Evolutionary conservation across 371 early-diverging fungal species (phyloP).

Genomic region (Paraphysoderma sedebokerense): DNA sequence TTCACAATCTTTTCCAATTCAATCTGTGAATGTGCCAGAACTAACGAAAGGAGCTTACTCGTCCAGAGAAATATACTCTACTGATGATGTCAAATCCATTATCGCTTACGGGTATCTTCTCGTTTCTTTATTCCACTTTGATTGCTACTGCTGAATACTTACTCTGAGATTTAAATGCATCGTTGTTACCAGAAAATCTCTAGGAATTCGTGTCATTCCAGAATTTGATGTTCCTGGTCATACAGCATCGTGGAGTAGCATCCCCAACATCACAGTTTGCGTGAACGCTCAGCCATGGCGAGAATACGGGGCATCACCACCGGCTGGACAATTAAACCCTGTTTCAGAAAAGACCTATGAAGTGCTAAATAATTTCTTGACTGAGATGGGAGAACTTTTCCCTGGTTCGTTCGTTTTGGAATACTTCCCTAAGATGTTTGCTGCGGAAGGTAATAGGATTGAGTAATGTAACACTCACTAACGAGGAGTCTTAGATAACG

Average conservation of each 20-base stretch:
- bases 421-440: too few species aligned
- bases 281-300: conserved; percentile 28
- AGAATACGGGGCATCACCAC: conserved; percentile 44
- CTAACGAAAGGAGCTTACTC: conserved; percentile 49
- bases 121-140: neutral
- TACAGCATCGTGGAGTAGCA: conserved; percentile 25
- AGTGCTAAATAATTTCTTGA: conserved; percentile 37
- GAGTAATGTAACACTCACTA: too few species aligned
- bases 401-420: conserved; percentile 44
- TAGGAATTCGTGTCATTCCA: conserved; percentile 52
- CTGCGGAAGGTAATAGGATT: too few species aligned
- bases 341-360: conserved; percentile 28
- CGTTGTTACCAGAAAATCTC: too few species aligned
- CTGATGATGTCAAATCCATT: neutral
- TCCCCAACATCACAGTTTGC: conserved; percentile 31
- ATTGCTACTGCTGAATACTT: neutral
- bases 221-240: conserved; percentile 73
- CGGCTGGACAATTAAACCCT: conserved; percentile 56
- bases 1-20: conserved; percentile 55
- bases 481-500: too few species aligned
- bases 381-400: conserved; percentile 38
- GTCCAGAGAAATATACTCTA: conserved; percentile 3
- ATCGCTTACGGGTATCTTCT: neutral
- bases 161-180: neutral
- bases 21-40: conserved; percentile 40